Conservation (phyloP, 768 basidiomycete genomes). For the Candolleomyces aberdarensis region DNA sequence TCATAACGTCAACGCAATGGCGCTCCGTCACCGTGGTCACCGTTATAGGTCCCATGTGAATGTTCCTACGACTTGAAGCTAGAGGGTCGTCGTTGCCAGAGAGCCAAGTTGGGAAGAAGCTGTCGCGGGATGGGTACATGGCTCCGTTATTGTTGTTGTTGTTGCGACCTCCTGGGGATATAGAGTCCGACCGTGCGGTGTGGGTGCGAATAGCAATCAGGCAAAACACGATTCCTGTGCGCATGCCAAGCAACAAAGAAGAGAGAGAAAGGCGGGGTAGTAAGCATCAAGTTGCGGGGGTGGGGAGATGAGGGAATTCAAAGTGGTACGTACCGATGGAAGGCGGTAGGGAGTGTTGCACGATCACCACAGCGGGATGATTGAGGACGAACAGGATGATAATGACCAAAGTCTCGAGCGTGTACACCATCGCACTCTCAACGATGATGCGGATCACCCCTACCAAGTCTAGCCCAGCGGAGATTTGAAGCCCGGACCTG, state of each 20-base stretch:
- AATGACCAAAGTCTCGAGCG: constrained; percentile 3
- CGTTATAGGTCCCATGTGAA: neutral
- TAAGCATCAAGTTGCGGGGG: neutral
- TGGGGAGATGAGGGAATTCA: neutral
- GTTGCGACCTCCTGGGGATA: neutral
- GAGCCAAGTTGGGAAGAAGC: constrained; percentile 6
- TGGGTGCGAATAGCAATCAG: constrained; percentile 6
- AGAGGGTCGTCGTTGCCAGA: neutral
- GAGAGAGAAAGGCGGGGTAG: neutral
- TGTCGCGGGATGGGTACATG: too few relatives aligned
- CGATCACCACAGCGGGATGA: constrained; percentile 1
- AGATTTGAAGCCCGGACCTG: neutral
- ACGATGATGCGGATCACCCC: constrained; percentile 5
- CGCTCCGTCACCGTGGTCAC: constrained; percentile 8
- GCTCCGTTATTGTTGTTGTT: neutral
- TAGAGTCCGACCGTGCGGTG: neutral
- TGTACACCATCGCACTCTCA: constrained; percentile 10
- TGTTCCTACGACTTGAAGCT: neutral
- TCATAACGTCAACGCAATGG: neutral
- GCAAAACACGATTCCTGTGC: constrained; percentile 6
- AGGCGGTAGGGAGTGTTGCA: neutral
- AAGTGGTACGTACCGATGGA: neutral
- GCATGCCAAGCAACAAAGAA: neutral
- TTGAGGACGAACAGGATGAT: neutral
- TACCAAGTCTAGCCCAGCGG: neutral